Base-by-base conservation (phyloP, 345 rosid species). In the Eucalyptus regnans region DNA sequence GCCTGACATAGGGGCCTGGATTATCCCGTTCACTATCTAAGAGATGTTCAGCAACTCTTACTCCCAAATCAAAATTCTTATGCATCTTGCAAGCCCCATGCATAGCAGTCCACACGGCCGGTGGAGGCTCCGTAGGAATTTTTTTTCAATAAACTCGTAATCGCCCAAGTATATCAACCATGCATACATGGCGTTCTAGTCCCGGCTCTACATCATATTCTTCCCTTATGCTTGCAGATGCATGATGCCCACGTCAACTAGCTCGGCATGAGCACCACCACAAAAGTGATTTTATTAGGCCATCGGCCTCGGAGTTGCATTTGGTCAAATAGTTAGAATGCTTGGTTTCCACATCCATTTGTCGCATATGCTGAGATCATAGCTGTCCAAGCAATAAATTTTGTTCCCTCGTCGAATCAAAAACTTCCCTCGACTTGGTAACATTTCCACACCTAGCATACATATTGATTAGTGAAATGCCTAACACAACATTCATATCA, bases 51-150 rank as follows among this genome's bases (percentile, higher is more conserved):
- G 97, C 97, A 23, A 95, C 95, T 86, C 91, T 87, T 15, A 94
- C 95, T 62, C 97, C 97, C 15, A 95, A 96, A 90, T 95, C 95
- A 60, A 92, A 93, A 90, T 94, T 92, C 93, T 94, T 96, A 86
- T 97, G 99, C 96, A 96, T 94, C 94, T 97, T 97, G 90, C 99
- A 97, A 81, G 99, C 97, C 89, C 99, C 99, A 46, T 93, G 97
- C 96, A 97, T 93, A 4, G 99, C 98, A 31, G 97, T 96, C 99
- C 96, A 96, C 68, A 96, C 93, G 52, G 99, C 98, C 7, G 95
- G 96, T 71, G 93, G 93, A 66, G 92, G 91, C 76, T 91, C 91
- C 50, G 86, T 64, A 71, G 93, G 94, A 88, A 92, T 64, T 88
- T 90, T 89, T 94, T 89, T 48, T 87, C 91, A 90, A 96, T 91